Evolutionary conservation across 345 rosid genomes (phyloP).

Genomic region (Melaleuca alternifolia): DNA sequence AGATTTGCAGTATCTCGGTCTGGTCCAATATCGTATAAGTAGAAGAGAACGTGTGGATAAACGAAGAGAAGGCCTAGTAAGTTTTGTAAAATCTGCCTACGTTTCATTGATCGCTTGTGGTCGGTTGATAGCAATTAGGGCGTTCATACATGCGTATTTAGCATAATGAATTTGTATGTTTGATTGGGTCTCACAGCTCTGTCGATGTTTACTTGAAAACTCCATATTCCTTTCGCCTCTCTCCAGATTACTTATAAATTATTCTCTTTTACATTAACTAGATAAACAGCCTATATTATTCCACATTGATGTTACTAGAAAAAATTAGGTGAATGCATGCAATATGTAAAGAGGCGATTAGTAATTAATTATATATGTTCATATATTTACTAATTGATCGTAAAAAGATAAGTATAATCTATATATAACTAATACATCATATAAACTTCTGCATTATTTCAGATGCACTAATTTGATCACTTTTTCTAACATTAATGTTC

Average conservation of each 20-base stretch:
- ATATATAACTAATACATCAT: background rate
- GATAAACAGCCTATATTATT: background rate
- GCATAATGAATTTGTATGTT: background rate
- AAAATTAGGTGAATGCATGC: background rate
- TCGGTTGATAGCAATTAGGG: background rate
- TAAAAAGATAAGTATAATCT: background rate
- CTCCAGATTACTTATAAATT: background rate
- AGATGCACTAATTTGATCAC: background rate
- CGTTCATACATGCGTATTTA: background rate
- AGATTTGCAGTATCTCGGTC: slow-evolving; percentile 95
- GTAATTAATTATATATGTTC: background rate
- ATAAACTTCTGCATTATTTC: background rate
- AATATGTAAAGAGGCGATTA: background rate
- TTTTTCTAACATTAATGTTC: background rate
- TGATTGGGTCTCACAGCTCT: background rate
- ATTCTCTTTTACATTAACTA: background rate
- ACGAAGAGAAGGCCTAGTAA: background rate
- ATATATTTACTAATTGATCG: background rate
- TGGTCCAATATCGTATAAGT: slow-evolving; percentile 85
- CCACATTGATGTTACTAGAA: background rate
- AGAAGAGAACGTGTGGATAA: slow-evolving; percentile 1
- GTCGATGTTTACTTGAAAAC: background rate
- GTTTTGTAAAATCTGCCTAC: background rate
- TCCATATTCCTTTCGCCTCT: background rate
- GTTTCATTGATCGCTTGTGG: background rate